Conservation (phyloP, 1,284 basidiomycete genomes). For the Hypsizygus ulmarius region DNA sequence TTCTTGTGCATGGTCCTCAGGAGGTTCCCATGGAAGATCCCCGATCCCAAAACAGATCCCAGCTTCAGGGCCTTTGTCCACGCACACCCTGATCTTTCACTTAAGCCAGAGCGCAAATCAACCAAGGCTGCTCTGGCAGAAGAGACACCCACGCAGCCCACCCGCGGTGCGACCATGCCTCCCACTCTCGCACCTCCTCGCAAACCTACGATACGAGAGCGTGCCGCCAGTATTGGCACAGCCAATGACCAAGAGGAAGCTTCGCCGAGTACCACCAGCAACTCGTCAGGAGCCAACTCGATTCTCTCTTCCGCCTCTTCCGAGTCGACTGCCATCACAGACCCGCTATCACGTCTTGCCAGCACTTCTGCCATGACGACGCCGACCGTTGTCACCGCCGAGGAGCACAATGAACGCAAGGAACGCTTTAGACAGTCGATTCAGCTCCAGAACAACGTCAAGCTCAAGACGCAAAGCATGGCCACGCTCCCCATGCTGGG, state of each 20-base stretch:
- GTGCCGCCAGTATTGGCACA: slow-evolving; percentile 32
- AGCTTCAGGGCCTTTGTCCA: slow-evolving; percentile 91
- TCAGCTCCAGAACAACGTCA: slow-evolving; percentile 19
- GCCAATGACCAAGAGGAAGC: slow-evolving; percentile 13
- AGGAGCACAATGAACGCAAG: slow-evolving; percentile 18
- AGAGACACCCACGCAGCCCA: slow-evolving; percentile 21
- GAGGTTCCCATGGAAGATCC: slow-evolving; percentile 98
- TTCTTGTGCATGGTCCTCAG: slow-evolving; percentile 99
- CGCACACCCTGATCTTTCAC: slow-evolving; percentile 85
- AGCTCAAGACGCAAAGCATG: slow-evolving; percentile 30
- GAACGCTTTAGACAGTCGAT: slow-evolving; percentile 14
- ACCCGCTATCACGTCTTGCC: slow-evolving; percentile 42
- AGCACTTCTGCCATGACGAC: slow-evolving; percentile 25
- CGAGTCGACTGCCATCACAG: slow-evolving; percentile 43
- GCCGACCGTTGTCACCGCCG: slow-evolving; percentile 17
- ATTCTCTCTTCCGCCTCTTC: slow-evolving; percentile 41
- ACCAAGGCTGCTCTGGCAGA: slow-evolving; percentile 15
- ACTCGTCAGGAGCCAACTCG: slow-evolving; percentile 42
- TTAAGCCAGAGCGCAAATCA: slow-evolving; percentile 42
- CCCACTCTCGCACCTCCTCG: slow-evolving; percentile 18
- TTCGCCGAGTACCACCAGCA: slow-evolving; percentile 32
- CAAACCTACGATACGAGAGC: slow-evolving; percentile 26
- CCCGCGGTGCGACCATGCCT: slow-evolving; percentile 34
- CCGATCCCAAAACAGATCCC: slow-evolving; percentile 90
- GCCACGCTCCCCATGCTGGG: slow-evolving; percentile 35